Base-by-base conservation (phyloP, 805 yeast species). In the Yarrowia sp. region DNA sequence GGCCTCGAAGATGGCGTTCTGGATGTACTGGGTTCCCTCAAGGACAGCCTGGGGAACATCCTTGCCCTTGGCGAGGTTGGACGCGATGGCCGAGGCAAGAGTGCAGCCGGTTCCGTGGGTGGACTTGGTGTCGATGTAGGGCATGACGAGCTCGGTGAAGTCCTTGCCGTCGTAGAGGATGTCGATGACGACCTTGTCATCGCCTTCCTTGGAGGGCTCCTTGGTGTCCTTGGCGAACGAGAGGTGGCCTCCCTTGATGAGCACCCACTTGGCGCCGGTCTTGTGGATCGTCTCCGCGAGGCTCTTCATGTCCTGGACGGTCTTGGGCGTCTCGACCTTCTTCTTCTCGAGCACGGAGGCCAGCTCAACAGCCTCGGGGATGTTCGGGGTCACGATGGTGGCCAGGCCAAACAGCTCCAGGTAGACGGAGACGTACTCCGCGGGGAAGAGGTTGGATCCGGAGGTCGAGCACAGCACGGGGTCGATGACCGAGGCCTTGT, bases 31-130 rank as follows among this genome's bases (percentile, higher is more conserved):
- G 51, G 89, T 80, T 0, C 87, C 83, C 19, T 78, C 74, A 8
- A 77, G 77, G 7, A 88, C 80, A 0, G 96, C 77, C 2, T 77
- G 77, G 2, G 67, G 65, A 8, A 88, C 68, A 0, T 75, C 32
- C 33, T 69, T 66, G 0, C 85, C 86, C 33, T 77, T 77, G 3
- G 96, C 92, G 24, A 90, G 67, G 66, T 87, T 83, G 1, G 94
- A 84, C 0, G 94, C 85, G 65, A 91, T 86, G 0, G 96, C 80
- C 0, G 96, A 85, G 0, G 96, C 84, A 56, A 91, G 76, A 0
- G 97, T 88, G 73, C 97, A 91, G 0, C 97, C 97, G 3, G 97
- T 89, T 12, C 97, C 97, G 71, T 91, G 97, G 1, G 89, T 84
- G 68, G 86, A 82, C 2, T 73, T 71, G 0, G 90, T 76, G 6